These are phyloP conservation scores for Fusarium sp. DNA, from an alignment of 2,329 filamentous ascomycete genomes.

Conservation along the genomic window DNA sequence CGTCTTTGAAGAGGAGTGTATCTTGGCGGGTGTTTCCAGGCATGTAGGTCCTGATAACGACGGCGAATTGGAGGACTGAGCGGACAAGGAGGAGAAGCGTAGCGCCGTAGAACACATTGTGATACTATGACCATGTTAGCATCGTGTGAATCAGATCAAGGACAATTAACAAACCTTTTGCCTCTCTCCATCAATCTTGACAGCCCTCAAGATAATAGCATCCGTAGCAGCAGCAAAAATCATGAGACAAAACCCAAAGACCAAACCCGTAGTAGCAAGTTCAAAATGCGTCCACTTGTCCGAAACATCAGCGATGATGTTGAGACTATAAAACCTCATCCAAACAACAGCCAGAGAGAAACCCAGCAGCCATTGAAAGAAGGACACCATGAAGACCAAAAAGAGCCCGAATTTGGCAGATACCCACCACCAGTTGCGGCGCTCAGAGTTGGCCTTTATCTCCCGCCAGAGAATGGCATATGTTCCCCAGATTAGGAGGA, in stretches of 20 bases:
- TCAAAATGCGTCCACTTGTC: conserved; percentile 22
- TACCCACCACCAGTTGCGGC: conserved; percentile 8
- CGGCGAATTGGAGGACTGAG: conserved; percentile 4
- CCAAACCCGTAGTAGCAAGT: conserved; percentile 11
- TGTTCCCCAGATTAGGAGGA: conserved; percentile 23
- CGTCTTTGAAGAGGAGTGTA: conserved; percentile 5
- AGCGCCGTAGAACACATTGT: background rate
- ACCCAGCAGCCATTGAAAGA: conserved; percentile 17
- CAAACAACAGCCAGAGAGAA: conserved; percentile 21
- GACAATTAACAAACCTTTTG: conserved; percentile 4
- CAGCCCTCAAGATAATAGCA: conserved; percentile 3
- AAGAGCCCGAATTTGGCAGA: conserved; percentile 14
- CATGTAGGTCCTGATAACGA: background rate
- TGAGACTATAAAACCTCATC: conserved; percentile 19
- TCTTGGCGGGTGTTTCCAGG: conserved; percentile 6
- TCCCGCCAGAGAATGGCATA: conserved; percentile 16
- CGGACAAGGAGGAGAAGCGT: conserved; percentile 12
- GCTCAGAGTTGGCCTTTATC: background rate
- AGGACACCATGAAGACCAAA: conserved; percentile 14
- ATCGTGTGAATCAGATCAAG: background rate
- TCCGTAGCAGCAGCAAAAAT: background rate
- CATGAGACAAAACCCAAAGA: conserved; percentile 22
- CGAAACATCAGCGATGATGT: conserved; percentile 18
- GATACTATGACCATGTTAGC: background rate
- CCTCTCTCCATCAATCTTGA: background rate